phyloP scores from a whole-genome alignment of 306 rosid species.

The Cercis canadensis region DNA sequence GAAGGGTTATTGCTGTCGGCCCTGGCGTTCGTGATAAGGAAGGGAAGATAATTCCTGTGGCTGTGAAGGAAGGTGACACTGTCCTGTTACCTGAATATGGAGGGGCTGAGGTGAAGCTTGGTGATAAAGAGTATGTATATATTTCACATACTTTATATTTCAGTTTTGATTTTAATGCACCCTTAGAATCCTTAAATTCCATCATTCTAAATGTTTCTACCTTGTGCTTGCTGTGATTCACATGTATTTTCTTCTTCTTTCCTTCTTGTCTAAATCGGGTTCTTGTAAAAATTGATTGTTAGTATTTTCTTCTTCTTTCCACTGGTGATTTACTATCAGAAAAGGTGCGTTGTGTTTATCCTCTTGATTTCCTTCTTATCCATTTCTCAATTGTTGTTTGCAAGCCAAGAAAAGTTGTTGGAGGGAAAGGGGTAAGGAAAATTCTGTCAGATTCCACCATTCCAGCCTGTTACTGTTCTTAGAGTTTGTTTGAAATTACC shows the following conservation, averaged over 20 bases:
- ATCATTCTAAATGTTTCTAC: neutral
- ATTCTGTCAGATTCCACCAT: neutral
- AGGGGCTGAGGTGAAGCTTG: slow-evolving; percentile 76
- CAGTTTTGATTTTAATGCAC: neutral
- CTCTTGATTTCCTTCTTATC: neutral
- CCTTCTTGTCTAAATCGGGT: too few species aligned
- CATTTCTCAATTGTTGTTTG: neutral
- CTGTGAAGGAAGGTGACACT: slow-evolving; percentile 76
- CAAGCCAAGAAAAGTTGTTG: neutral
- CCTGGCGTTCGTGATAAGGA: slow-evolving; percentile 66
- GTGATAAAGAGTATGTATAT: slow-evolving; percentile 67
- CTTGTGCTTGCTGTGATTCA: neutral
- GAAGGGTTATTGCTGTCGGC: slow-evolving; percentile 72
- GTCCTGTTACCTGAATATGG: slow-evolving; percentile 82
- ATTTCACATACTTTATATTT: neutral
- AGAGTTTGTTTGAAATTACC: neutral
- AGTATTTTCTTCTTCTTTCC: neutral
- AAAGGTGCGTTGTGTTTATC: too few species aligned
- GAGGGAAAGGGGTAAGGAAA: neutral
- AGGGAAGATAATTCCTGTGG: slow-evolving; percentile 59
- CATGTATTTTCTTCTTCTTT: neutral
- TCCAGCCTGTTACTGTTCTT: neutral
- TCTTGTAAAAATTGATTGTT: neutral
- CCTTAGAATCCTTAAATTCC: neutral
- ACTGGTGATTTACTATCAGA: neutral